These are phyloP conservation scores for Sutorius eximius DNA, from an alignment of 1,284 basidiomycete species.

Conservation along the genomic window DNA sequence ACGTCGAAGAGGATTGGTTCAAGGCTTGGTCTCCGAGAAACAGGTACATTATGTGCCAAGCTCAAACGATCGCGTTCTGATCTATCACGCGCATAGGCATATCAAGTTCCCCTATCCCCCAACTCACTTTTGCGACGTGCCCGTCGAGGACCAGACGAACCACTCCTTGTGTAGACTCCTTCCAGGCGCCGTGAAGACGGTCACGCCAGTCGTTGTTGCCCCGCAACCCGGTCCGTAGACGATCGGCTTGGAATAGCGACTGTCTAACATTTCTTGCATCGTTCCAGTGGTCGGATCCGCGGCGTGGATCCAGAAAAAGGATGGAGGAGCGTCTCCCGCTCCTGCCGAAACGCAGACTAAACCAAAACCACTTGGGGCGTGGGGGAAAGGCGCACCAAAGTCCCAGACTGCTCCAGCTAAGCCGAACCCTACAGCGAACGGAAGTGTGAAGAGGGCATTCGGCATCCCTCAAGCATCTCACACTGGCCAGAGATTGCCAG, in stretches of 20 bases:
- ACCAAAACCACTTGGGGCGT: slow-evolving; percentile 6
- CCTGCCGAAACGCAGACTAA: slow-evolving; percentile 4
- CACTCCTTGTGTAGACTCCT: slow-evolving; percentile 58
- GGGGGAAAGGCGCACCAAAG: slow-evolving; percentile 24
- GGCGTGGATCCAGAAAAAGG: slow-evolving; percentile 35
- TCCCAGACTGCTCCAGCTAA: slow-evolving; percentile 5
- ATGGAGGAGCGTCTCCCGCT: background rate
- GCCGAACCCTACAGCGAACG: slow-evolving; percentile 23
- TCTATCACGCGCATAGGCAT: slow-evolving; percentile 31
- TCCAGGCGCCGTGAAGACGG: slow-evolving; percentile 39
- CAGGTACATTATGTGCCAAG: slow-evolving; percentile 26
- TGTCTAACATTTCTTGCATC: slow-evolving; percentile 2
- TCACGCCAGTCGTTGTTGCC: slow-evolving; percentile 27
- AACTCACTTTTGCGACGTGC: slow-evolving; percentile 52
- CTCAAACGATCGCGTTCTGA: slow-evolving; percentile 4
- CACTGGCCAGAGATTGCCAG: slow-evolving; percentile 15
- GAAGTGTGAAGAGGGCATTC: slow-evolving; percentile 19
- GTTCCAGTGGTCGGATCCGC: slow-evolving; percentile 42
- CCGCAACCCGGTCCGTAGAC: slow-evolving; percentile 34
- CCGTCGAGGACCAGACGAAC: slow-evolving; percentile 54
- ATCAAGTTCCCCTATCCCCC: slow-evolving; percentile 54
- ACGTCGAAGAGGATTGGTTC: slow-evolving; percentile 58
- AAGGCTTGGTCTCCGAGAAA: slow-evolving; percentile 44
- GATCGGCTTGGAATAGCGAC: background rate
- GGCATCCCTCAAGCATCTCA: slow-evolving; percentile 7